Base-by-base conservation (phyloP, 1,284 basidiomycete genomes). In the Tausonia pullulans region DNA sequence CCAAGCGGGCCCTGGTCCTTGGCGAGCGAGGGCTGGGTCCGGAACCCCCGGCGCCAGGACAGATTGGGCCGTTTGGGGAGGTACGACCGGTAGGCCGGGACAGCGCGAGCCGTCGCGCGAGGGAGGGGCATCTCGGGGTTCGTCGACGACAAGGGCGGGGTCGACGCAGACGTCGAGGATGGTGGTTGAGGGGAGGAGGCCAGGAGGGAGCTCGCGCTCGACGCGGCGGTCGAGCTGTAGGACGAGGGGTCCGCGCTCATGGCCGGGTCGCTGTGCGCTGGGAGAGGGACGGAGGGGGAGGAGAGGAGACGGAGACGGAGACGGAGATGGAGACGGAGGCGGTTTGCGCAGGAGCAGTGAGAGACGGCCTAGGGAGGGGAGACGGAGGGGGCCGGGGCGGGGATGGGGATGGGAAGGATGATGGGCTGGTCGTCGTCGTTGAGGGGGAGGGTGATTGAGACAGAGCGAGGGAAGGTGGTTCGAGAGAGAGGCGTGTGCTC, bases 61-160 rank as follows among this genome's bases (percentile, higher is more conserved):
- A 63, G 61, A 13, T 27, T 63, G 16, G 61, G 61, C 49, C 56
- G 53, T 41, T 58, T 27, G n/a, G 61, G 46, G 6, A 57, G 53
- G 55, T 58, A 56, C 13, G 56, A 39, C 49, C 56, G 44, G 46
- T 51, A 58, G 43, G 61, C 39, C 39, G 61, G 44, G 14, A 39
- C 52, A 5, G 52, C 41, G 7, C 27, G 27, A 27, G 27, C 27
- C 27, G 27, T 27, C 27, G 27, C 41, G 52, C 8, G 52, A n/a
- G 41, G 52, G 11, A 16, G 52, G 52, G 13, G 11, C 41, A n/a
- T 5, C 52, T 6, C 27, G 14, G 41, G 11, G 13, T 54, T n/a
- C 52, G 52, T 27, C 52, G 52, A 11, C 51, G 51, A 53, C 10
- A 53, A n/a, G 49, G 49, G 39, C 51, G 51, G 39, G n/a, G 51